These are phyloP conservation scores for Cyberlindnera veronae DNA, from an alignment of 805 yeast genomes.

Conservation along the genomic window DNA sequence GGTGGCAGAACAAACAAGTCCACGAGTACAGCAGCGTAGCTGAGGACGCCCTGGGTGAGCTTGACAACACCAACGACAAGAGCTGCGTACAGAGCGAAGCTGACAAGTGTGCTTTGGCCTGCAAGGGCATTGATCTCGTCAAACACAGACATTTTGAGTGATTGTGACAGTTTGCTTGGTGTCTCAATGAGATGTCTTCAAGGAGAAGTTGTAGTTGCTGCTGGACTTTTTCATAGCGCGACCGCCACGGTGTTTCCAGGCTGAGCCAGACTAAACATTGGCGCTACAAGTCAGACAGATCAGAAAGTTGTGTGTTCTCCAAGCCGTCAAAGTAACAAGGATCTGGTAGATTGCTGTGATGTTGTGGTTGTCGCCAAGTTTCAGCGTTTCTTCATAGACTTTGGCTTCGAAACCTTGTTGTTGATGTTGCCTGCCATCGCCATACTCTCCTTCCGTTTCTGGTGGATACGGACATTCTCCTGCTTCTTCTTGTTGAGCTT, in stretches of 20 bases:
- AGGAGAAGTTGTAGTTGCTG: too few relatives aligned
- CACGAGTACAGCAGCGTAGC: slow-evolving; percentile 48
- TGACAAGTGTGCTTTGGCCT: slow-evolving; percentile 11
- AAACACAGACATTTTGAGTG: too few relatives aligned
- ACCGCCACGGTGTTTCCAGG: too few relatives aligned
- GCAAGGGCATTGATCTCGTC: slow-evolving; percentile 13
- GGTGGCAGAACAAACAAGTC: slow-evolving; percentile 66
- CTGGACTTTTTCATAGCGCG: too few relatives aligned
- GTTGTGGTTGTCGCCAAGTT: background rate
- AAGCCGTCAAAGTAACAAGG: too few relatives aligned
- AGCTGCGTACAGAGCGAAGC: slow-evolving; percentile 34
- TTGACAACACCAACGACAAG: slow-evolving; percentile 63
- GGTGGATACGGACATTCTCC: slow-evolving; percentile 13
- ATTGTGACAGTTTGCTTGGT: too few relatives aligned
- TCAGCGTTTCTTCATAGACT: slow-evolving; percentile 1
- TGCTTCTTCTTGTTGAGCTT: slow-evolving; percentile 15
- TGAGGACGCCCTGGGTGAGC: slow-evolving; percentile 46
- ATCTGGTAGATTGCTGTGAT: background rate
- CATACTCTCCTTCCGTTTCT: slow-evolving; percentile 23
- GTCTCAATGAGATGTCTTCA: too few relatives aligned
- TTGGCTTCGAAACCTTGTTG: slow-evolving; percentile 8
- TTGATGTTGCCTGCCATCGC: slow-evolving; percentile 4
- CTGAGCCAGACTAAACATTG: too few relatives aligned
- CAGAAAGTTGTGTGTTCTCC: too few relatives aligned
- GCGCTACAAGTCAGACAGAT: too few relatives aligned